Conservation (phyloP, 805 yeast genomes). For the Candida schatavii region DNA sequence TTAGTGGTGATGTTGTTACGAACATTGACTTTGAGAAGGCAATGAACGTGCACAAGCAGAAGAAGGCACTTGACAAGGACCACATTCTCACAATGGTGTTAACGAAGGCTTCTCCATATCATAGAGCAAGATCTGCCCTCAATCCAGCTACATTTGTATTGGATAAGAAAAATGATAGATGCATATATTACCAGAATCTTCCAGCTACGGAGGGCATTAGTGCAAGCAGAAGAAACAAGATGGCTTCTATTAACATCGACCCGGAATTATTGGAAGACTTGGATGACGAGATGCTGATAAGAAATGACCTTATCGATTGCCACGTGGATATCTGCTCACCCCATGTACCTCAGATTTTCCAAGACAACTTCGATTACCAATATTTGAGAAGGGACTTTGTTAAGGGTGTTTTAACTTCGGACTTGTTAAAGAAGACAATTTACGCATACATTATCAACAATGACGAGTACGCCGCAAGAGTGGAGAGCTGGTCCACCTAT, state of each 20-base stretch:
- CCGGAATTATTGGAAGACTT: slow-evolving; percentile 79
- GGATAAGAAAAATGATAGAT: slow-evolving; percentile 69
- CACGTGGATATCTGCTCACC: slow-evolving; percentile 95
- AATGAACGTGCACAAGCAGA: slow-evolving; percentile 67
- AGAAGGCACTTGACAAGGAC: slow-evolving; percentile 76
- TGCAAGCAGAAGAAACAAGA: neutral
- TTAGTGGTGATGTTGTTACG: slow-evolving; percentile 94
- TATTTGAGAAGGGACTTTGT: slow-evolving; percentile 82
- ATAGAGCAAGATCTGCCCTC: slow-evolving; percentile 75
- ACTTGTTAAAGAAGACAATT: slow-evolving; percentile 83
- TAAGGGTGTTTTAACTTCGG: slow-evolving; percentile 86
- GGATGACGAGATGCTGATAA: slow-evolving; percentile 66
- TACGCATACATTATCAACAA: slow-evolving; percentile 81
- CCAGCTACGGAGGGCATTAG: slow-evolving; percentile 45
- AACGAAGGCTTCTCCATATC: slow-evolving; percentile 78
- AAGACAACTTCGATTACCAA: slow-evolving; percentile 95
- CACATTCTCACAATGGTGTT: slow-evolving; percentile 94
- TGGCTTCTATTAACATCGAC: slow-evolving; percentile 56
- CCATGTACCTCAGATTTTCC: slow-evolving; percentile 91
- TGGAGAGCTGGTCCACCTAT: slow-evolving; percentile 92
- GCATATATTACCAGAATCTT: slow-evolving; percentile 80
- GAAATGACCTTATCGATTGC: slow-evolving; percentile 95
- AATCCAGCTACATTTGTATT: slow-evolving; percentile 85
- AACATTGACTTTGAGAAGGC: slow-evolving; percentile 79
- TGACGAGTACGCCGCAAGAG: slow-evolving; percentile 85